Conservation (phyloP, 495 filamentous ascomycete genomes). For the Cercophora scortea region DNA sequence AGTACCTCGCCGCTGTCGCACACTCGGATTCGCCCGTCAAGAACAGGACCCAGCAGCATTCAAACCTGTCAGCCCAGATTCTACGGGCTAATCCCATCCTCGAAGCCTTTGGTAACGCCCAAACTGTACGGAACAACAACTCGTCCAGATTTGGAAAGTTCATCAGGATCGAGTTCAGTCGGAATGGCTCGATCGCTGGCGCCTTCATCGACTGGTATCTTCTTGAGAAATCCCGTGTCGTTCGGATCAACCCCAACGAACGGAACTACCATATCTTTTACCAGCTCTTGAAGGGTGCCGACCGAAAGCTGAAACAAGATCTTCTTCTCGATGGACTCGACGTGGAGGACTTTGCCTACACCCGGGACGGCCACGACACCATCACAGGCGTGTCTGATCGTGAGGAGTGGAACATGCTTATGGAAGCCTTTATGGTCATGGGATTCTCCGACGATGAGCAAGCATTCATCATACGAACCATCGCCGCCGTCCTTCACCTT, state of each 20-base stretch:
- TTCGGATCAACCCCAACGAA: constrained; percentile 76
- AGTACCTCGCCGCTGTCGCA: constrained; percentile 93
- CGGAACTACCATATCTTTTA: constrained; percentile 99
- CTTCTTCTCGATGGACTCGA: constrained; percentile 65
- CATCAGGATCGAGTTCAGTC: constrained; percentile 92
- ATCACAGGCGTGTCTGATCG: constrained; percentile 86
- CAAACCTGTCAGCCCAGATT: constrained; percentile 94
- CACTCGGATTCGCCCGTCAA: constrained; percentile 65
- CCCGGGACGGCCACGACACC: constrained; percentile 77
- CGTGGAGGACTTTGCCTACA: constrained; percentile 86
- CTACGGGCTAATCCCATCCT: constrained; percentile 94
- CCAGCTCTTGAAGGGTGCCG: constrained; percentile 82
- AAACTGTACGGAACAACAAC: constrained; percentile 97
- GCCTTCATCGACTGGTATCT: constrained; percentile 99
- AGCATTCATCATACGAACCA: constrained; percentile 68
- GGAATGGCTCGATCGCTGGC: constrained; percentile 84
- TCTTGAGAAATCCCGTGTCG: constrained; percentile 92
- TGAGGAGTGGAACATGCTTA: constrained; percentile 81
- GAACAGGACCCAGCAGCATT: constrained; percentile 58
- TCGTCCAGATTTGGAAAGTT: constrained; percentile 99
- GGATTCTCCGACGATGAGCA: constrained; percentile 86
- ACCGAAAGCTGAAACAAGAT: constrained; percentile 59
- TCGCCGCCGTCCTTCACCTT: constrained; percentile 87
- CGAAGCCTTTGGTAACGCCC: constrained; percentile 96
- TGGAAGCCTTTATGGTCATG: constrained; percentile 95